These are phyloP conservation scores for Pluteus cervinus DNA, from an alignment of 768 basidiomycete species.

Conservation along the genomic window DNA sequence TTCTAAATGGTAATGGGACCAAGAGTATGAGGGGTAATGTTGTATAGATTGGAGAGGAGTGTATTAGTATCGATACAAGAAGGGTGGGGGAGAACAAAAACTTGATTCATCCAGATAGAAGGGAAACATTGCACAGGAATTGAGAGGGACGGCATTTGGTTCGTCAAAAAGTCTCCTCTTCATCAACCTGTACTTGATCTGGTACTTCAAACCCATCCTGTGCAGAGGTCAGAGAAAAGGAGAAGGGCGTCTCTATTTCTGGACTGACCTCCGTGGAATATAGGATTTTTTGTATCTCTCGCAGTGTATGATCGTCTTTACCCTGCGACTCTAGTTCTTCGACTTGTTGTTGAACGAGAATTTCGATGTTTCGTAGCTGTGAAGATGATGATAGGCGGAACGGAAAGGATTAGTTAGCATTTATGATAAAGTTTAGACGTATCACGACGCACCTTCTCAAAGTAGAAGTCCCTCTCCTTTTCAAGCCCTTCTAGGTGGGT, in stretches of 20 bases:
- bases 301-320: conserved; percentile 55
- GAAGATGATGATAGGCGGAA: neutral
- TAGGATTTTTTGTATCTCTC: conserved; percentile 85
- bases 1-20: no score
- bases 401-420: neutral
- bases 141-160: conserved; percentile 1
- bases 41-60: conserved; percentile 4
- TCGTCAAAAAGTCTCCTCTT: conserved; percentile 75
- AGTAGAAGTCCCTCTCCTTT: conserved; percentile 98
- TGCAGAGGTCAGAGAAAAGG: conserved; percentile 3
- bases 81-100: no score
- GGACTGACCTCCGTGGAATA: conserved; percentile 86
- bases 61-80: conserved; percentile 11
- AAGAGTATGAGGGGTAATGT: conserved; percentile 8
- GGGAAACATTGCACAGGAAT: neutral
- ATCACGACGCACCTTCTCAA: conserved; percentile 71
- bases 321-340: conserved; percentile 55
- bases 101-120: no score
- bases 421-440: neutral
- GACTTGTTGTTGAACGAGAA: conserved; percentile 77
- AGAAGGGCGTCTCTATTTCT: conserved; percentile 2
- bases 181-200: conserved; percentile 50
- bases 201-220: conserved; percentile 96
- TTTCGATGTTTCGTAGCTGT: conserved; percentile 93
- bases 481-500: conserved; percentile 84